Evolutionary conservation across 805 yeast species (phyloP).

Genomic region (Sugiyamaella valdiviana): DNA sequence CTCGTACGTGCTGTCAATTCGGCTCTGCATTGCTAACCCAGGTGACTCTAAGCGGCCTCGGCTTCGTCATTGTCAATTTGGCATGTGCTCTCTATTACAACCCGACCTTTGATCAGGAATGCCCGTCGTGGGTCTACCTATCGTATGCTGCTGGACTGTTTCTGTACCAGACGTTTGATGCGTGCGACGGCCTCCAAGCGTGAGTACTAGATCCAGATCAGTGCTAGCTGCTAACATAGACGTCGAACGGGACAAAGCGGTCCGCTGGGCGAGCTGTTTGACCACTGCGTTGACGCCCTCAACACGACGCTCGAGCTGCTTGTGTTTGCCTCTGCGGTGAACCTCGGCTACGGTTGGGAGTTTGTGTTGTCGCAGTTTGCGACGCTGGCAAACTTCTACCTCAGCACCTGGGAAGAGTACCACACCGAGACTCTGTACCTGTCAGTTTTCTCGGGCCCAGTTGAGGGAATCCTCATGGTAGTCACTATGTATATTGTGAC

Average conservation of each 20-base stretch:
- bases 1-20: conserved; percentile 7
- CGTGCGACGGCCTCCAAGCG: conserved; percentile 94
- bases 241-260: conserved; percentile 93
- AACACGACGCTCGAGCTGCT: conserved; percentile 69
- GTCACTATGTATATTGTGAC: conserved; percentile 50
- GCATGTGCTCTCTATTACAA: conserved; percentile 63
- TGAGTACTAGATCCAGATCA: conserved; percentile 5
- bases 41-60: conserved; percentile 73
- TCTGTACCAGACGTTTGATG: conserved; percentile 91
- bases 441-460: conserved; percentile 85
- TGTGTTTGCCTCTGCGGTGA: conserved; percentile 63
- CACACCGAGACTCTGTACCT: conserved; percentile 79
- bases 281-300: conserved; percentile 64
- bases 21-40: conserved; percentile 45
- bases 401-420: conserved; percentile 94
- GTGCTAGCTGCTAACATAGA: conserved; percentile 8
- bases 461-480: conserved; percentile 79
- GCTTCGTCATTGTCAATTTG: conserved; percentile 62
- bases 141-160: conserved; percentile 77
- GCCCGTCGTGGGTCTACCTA: conserved; percentile 73
- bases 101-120: conserved; percentile 51
- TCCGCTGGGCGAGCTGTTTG: conserved; percentile 90
- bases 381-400: conserved; percentile 56
- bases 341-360: conserved; percentile 64
- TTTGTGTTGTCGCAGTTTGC: conserved; percentile 27